Conservation (phyloP, 1,139 yeast species). For the Saccharomycopsis phalli region DNA sequence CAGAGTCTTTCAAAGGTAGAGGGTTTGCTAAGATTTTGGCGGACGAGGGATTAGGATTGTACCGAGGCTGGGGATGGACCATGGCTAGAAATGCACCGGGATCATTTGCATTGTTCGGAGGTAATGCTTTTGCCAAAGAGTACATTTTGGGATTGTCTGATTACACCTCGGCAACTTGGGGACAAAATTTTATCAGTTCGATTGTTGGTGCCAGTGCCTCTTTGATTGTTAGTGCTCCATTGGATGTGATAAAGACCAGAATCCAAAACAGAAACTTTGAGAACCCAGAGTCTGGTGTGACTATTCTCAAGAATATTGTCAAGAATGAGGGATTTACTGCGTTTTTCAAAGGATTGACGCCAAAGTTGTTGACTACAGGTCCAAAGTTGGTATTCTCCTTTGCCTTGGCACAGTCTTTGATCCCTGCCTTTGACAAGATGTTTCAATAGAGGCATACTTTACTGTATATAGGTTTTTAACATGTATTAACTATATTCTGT, state of each 20-base stretch:
- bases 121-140: slow-evolving; percentile 97
- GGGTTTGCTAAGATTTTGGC: slow-evolving; percentile 77
- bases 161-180: slow-evolving; percentile 88
- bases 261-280: slow-evolving; percentile 95
- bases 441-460: slow-evolving; percentile 24
- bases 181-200: slow-evolving; percentile 92
- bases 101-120: slow-evolving; percentile 94
- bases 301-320: slow-evolving; percentile 85
- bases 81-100: slow-evolving; percentile 99
- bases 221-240: slow-evolving; percentile 92
- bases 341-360: slow-evolving; percentile 96
- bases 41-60: slow-evolving; percentile 90
- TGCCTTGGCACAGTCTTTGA: slow-evolving; percentile 92
- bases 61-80: slow-evolving; percentile 99
- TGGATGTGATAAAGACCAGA: slow-evolving; percentile 97
- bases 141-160: slow-evolving; percentile 80
- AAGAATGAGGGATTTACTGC: slow-evolving; percentile 81
- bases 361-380: slow-evolving; percentile 93
- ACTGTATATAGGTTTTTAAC: neutral
- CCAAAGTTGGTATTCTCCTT: slow-evolving; percentile 96
- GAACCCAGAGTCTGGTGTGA: slow-evolving; percentile 89
- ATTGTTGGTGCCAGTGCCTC: slow-evolving; percentile 97
- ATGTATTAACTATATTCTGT: no score
- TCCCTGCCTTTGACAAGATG: slow-evolving; percentile 84
- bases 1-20: slow-evolving; percentile 96